These are phyloP conservation scores for Neofusicoccum cordaticola DNA, from an alignment of 2,329 filamentous ascomycete genomes.

Conservation along the genomic window DNA sequence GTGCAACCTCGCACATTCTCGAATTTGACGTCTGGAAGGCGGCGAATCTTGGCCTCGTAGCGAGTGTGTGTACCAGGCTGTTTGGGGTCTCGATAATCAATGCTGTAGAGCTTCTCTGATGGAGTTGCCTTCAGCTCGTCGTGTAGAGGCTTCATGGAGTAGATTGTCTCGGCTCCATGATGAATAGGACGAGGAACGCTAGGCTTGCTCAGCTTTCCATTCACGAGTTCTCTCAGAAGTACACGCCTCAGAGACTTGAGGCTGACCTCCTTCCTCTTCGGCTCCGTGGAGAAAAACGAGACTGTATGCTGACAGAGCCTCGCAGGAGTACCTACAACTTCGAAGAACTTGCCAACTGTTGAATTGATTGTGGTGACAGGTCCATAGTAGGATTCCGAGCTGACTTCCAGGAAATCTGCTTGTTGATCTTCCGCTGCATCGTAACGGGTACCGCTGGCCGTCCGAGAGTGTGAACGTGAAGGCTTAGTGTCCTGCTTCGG, in stretches of 20 bases:
- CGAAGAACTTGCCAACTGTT: background rate
- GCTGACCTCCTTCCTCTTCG: background rate
- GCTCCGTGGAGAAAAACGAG: background rate
- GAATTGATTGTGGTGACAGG: background rate
- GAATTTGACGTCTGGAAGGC: background rate
- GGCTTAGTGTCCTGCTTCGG: too few relatives aligned
- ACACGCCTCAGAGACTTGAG: background rate
- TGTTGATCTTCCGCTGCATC: too few relatives aligned
- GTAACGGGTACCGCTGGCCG: too few relatives aligned
- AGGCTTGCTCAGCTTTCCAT: background rate
- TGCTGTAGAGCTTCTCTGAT: background rate
- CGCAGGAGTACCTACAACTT: background rate
- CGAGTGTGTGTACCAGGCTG: too few relatives aligned
- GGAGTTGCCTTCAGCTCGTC: background rate
- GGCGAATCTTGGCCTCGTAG: background rate
- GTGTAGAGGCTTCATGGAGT: background rate
- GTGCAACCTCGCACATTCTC: background rate
- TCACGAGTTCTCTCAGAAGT: background rate
- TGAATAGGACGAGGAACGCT: too few relatives aligned
- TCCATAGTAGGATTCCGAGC: background rate
- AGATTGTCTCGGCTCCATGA: background rate
- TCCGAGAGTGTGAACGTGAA: too few relatives aligned
- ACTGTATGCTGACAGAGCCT: background rate
- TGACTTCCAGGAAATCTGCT: too few relatives aligned
- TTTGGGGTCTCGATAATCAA: background rate